Percentiles rank a stretch among this genome's conserved stretches.
phyloP scores from a whole-genome alignment of 305 asterid genomes.

The Fraxinus sp. region DNA sequence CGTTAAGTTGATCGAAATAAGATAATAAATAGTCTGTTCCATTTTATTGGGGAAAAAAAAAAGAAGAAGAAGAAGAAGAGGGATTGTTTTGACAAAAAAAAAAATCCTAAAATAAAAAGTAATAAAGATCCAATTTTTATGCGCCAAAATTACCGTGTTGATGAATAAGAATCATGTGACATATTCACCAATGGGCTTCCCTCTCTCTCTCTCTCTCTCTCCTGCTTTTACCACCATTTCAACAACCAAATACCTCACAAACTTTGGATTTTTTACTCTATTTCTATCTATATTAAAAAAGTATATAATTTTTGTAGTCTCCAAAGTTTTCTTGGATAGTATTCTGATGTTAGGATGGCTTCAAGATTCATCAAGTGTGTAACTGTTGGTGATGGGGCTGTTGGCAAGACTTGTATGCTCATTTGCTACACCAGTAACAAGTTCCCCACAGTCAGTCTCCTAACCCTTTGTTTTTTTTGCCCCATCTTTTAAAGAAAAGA shows the following conservation, averaged over 20 bases:
- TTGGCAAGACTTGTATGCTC: constrained; percentile 98
- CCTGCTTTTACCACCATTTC: constrained; percentile 34
- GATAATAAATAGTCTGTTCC: not conserved
- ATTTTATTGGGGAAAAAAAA: too few relatives aligned
- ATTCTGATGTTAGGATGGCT: constrained; percentile 57
- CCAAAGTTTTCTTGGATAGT: constrained; percentile 29
- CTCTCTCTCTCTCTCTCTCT: not conserved
- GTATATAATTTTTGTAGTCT: constrained; percentile 5
- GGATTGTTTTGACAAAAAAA: not conserved
- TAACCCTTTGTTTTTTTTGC: not conserved
- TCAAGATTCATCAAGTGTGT: constrained; percentile 97
- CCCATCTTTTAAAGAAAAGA: not conserved
- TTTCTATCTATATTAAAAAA: not conserved
- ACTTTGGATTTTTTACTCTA: constrained; percentile 16
- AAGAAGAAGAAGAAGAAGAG: too few relatives aligned
- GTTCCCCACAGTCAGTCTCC: constrained; percentile 78
- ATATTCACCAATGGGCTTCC: constrained; percentile 27
- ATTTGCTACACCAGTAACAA: constrained; percentile 96
- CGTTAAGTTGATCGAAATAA: not conserved
- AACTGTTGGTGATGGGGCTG: constrained; percentile 99
- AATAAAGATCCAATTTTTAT: constrained; percentile 16
- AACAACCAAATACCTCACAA: constrained; percentile 30
- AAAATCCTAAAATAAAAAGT: not conserved
- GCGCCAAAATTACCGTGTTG: constrained; percentile 10
- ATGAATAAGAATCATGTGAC: constrained; percentile 60